Evolutionary conservation across 2,329 filamentous ascomycete species (phyloP), one percentile per base, ranked within the genome.

Genomic region (Scedosporium aurantiacum): DNA sequence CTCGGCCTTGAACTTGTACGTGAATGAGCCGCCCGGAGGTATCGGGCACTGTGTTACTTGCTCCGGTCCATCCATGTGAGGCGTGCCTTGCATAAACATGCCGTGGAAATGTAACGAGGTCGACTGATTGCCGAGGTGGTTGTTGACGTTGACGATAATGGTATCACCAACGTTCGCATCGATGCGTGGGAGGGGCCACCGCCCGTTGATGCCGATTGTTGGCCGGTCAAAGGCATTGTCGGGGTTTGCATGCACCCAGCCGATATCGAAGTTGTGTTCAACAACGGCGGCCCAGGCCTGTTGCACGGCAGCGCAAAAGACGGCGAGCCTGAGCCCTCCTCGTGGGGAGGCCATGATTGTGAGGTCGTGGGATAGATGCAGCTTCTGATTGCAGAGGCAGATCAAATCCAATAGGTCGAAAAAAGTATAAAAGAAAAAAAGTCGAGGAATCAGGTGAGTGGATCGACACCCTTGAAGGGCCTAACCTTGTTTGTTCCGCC

Each of bases 161-260:
- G 75, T 78, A 68, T 90, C 87, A 62, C 86, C 86, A 57, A 85
- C 75, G 57, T 79, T 79, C 45, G 82, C 86, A 60, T 82, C 78
- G 61, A 91, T 85, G 28, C 74, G 72, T 1, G 90, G 89, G 59
- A 88, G 80, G 1, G 89, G 90, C 87, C 89, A 91, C 74, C 86
- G 71, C 3, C 82, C 83, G 68, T 94, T 93, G 75, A 93, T 87
- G 55, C 87, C 88, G 68, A 93, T 89, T 2, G 82, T 82, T n/a
- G 84, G 79, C 32, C 89, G 80, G 45, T 82, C 77, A 63, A 79
- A 79, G 6, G 79, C 75, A 23, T 85, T 86, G 73, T 92, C 89
- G 0, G 89, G 89, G 67, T 89, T 88, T 43, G 86, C 82, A 50
- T 74, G 81, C 10, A 90, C 83, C 88, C 89, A 91, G 62, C 80